Base-by-base conservation (phyloP, 495 filamentous ascomycete genomes). In the Chaetomium tenue region DNA sequence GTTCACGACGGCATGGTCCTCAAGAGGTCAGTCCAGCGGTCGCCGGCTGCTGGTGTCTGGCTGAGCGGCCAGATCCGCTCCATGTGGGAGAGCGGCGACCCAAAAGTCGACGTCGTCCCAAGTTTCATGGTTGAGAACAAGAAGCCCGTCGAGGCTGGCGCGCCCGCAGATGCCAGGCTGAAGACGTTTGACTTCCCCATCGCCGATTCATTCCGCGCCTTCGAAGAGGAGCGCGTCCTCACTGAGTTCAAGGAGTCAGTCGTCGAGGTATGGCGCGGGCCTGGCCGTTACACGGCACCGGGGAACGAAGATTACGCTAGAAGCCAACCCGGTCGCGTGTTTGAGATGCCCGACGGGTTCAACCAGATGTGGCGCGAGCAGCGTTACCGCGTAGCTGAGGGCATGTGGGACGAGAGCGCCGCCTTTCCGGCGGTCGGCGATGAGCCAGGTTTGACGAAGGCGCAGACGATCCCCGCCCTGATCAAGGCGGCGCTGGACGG, bases 161-260 rank as follows among this genome's bases (percentile, higher is more conserved):
- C 88, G 6, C 89, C 92, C 7, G 78, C 92, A 33, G 87, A 76
- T 46, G 77, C 70, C 46, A 72, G 73, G 30, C 63, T 80, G 18
- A 85, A 84, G 58, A 82, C 81, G 20, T 96, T 91, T 72, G 76
- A 81, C 11, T 81, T 81, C 23, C 81, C 87, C 47, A 89, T 92
- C 8, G 76, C 85, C 56, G 82, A 82, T 5, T 89, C 88, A 37
- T 98, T 91, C 83, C 87, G 89, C 66, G 79, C 80, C 18, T 84
- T 91, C 30, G 85, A 97, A 75, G 95, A 98, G 81, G 95, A 98
- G 70, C 90, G 94, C 51, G 89, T 97, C 16, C 77, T 98, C 25
- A 90, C 89, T 46, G 91, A 97, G 72, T 98, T 97, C 82, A 98
- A 98, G 79, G 95, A 98, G 79, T 93, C 88, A 54, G 92, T 97